Evolutionary conservation across 345 rosid species (phyloP).

Genomic region (Heritiera fomes): DNA sequence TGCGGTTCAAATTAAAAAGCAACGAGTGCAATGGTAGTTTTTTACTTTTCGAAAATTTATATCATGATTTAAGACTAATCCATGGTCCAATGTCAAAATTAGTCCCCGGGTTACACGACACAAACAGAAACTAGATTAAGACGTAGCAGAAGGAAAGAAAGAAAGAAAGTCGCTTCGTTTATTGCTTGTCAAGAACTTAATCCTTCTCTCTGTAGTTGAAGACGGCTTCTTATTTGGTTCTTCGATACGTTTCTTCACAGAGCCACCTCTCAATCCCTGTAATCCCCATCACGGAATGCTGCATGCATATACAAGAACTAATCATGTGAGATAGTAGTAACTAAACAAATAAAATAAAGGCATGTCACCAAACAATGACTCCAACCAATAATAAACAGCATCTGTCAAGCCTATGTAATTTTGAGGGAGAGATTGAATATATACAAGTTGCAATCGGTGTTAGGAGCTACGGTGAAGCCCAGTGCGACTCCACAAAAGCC

Average conservation of each 20-base stretch:
- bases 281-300: conserved; percentile 5
- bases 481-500: conserved; percentile 73
- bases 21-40: background rate
- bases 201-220: background rate
- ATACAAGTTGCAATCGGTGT: conserved; percentile 66
- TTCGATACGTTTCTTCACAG: background rate
- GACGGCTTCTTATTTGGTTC: conserved; percentile 17
- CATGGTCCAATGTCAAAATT: too few species aligned
- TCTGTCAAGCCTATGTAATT: background rate
- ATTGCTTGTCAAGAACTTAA: background rate
- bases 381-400: background rate
- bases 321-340: background rate
- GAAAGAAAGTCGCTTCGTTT: background rate
- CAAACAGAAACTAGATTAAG: background rate
- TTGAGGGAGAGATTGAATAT: background rate
- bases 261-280: background rate
- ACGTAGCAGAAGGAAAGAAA: background rate
- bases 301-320: background rate
- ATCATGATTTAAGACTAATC: background rate
- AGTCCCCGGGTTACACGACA: too few species aligned
- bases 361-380: background rate
- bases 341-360: background rate
- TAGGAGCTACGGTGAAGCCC: conserved; percentile 67
- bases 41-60: background rate
- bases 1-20: background rate